Percentiles rank a stretch among this genome's conserved stretches.
phyloP scores from a whole-genome alignment of 441 rosid species.

The Bocquillonia castaneifolia region DNA sequence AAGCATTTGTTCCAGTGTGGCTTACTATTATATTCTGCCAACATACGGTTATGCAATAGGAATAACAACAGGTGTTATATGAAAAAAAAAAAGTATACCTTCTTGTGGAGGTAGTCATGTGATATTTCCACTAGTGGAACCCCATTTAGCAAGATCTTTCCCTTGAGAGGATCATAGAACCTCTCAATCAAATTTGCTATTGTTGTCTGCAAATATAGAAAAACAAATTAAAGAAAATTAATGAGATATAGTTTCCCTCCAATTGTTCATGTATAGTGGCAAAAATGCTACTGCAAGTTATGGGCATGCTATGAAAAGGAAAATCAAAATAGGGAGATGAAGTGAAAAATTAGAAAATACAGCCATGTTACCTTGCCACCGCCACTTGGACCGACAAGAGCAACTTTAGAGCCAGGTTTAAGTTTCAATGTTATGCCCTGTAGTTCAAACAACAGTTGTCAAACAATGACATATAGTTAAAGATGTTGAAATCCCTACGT shows the following conservation, averaged over 20 bases:
- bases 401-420: constrained; percentile 79
- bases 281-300: neutral
- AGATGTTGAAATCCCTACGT: neutral
- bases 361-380: constrained; percentile 73
- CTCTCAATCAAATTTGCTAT: constrained; percentile 87
- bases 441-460: constrained; percentile 8
- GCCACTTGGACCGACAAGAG: constrained; percentile 97
- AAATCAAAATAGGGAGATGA: neutral
- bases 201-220: constrained; percentile 55
- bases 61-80: neutral
- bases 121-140: constrained; percentile 79
- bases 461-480: neutral
- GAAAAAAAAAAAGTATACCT: constrained; percentile 34
- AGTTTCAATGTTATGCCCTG: constrained; percentile 87
- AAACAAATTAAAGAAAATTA: neutral
- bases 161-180: constrained; percentile 86
- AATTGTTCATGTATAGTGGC: neutral
- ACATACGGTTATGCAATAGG: neutral
- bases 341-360: neutral
- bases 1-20: neutral
- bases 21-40: constrained; percentile 1
- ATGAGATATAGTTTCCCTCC: neutral
- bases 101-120: constrained; percentile 69
- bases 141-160: constrained; percentile 73
- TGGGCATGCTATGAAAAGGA: neutral